Percentiles rank a stretch among this genome's conserved stretches.
Evolutionary conservation across 2,329 filamentous ascomycete species (phyloP).

Genomic region (Aspergillus fijiensis): DNA sequence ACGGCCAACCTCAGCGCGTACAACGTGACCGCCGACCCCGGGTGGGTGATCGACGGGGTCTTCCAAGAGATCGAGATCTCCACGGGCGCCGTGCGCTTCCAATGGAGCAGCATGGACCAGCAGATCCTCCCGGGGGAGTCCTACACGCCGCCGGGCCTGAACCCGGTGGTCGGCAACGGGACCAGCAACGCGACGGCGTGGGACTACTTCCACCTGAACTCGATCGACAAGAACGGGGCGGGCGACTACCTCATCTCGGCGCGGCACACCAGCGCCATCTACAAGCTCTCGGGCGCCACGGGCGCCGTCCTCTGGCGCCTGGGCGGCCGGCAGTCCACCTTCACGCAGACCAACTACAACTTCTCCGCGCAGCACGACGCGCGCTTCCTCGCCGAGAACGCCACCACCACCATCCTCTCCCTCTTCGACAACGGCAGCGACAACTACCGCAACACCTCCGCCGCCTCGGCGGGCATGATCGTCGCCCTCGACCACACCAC

Average conservation of each 20-base stretch:
- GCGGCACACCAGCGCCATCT: constrained; percentile 27
- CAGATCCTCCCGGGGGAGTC: constrained; percentile 23
- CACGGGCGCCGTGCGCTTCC: constrained; percentile 6
- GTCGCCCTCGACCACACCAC: not conserved
- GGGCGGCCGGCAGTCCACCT: constrained; percentile 22
- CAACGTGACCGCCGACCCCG: not conserved
- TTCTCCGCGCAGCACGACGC: constrained; percentile 32
- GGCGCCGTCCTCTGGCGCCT: constrained; percentile 31
- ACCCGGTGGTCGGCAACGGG: constrained; percentile 18
- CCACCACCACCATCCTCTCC: not conserved
- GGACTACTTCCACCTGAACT: constrained; percentile 35
- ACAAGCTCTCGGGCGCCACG: constrained; percentile 27
- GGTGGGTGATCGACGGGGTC: constrained; percentile 14
- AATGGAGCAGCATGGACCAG: constrained; percentile 9
- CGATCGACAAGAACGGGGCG: constrained; percentile 15
- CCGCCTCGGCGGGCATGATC: not conserved
- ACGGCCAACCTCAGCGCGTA: not conserved
- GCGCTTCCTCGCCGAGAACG: constrained; percentile 7
- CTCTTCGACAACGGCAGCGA: constrained; percentile 28
- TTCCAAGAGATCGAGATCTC: constrained; percentile 7
- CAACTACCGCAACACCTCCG: not conserved
- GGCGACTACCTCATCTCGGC: constrained; percentile 31
- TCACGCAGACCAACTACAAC: constrained; percentile 33
- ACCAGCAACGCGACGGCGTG: constrained; percentile 17
- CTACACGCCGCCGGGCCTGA: not conserved